A percentile compares a stretch with the other conserved stretches of the same genome.
Evolutionary conservation across 2,329 filamentous ascomycete species (phyloP).

Genomic region (Cladosporium sp.): DNA sequence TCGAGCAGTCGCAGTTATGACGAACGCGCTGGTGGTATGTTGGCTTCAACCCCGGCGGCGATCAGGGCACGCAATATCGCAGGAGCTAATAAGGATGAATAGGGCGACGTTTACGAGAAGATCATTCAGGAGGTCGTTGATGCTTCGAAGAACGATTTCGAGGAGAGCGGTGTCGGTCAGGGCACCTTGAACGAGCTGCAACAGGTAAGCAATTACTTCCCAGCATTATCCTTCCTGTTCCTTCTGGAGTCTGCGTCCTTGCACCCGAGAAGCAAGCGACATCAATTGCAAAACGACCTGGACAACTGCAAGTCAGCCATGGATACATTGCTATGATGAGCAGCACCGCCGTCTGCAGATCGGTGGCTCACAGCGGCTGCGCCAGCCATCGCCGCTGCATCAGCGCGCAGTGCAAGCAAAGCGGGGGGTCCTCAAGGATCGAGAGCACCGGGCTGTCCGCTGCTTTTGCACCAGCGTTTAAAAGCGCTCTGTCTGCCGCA

Average conservation of each 20-base stretch:
- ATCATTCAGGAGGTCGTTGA: constrained; percentile 70
- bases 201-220: constrained; percentile 58
- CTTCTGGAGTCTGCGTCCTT: not conserved
- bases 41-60: not conserved
- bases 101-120: constrained; percentile 80
- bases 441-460: constrained; percentile 34
- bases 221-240: constrained; percentile 19
- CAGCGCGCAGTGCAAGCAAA: constrained; percentile 28
- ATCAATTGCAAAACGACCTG: not conserved
- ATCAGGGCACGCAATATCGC: constrained; percentile 3
- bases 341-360: not conserved
- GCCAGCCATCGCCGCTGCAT: constrained; percentile 18
- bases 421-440: constrained; percentile 40
- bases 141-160: constrained; percentile 83
- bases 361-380: constrained; percentile 2
- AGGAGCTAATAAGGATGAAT: constrained; percentile 12
- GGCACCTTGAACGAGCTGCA: constrained; percentile 80
- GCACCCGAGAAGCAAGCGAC: not conserved
- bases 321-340: not conserved
- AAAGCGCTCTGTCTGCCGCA: constrained; percentile 29
- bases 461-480: constrained; percentile 46
- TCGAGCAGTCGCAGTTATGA: constrained; percentile 19
- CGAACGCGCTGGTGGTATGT: constrained; percentile 27
- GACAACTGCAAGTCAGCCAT: not conserved
- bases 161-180: constrained; percentile 90